Evolutionary conservation across 2,329 filamentous ascomycete genomes (phyloP).

Genomic region (Colletotrichum lindemuthianum): DNA sequence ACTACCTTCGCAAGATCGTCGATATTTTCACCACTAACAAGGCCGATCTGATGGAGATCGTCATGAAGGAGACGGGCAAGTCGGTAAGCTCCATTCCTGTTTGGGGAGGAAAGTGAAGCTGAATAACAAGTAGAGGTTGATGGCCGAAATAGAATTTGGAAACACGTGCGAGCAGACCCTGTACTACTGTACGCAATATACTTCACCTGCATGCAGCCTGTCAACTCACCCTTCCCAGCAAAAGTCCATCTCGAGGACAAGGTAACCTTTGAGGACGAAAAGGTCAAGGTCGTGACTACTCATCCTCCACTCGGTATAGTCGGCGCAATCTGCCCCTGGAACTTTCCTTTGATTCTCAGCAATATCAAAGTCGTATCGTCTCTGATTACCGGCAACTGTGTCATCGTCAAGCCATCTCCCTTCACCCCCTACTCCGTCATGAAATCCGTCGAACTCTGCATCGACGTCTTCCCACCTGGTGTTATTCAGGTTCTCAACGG

Average conservation of each 20-base stretch:
- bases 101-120: background rate
- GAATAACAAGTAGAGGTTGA: constrained; percentile 33
- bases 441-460: constrained; percentile 61
- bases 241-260: constrained; percentile 54
- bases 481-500: constrained; percentile 66
- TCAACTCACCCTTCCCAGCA: constrained; percentile 37
- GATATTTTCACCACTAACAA: constrained; percentile 51
- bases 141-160: constrained; percentile 51
- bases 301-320: constrained; percentile 60
- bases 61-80: constrained; percentile 63
- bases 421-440: constrained; percentile 64
- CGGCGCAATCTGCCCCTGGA: constrained; percentile 70
- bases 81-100: constrained; percentile 45
- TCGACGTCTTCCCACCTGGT: constrained; percentile 62
- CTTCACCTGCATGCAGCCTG: background rate
- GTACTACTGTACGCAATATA: constrained; percentile 46
- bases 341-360: constrained; percentile 60
- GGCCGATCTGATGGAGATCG: constrained; percentile 54
- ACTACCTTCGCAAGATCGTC: constrained; percentile 51
- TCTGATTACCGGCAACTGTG: constrained; percentile 61
- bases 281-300: constrained; percentile 51
- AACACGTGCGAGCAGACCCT: constrained; percentile 49
- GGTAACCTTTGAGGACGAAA: constrained; percentile 57
- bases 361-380: constrained; percentile 61
- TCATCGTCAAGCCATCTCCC: constrained; percentile 62